phyloP scores from a whole-genome alignment of 2,329 filamentous ascomycete species.

The Cercospora citrullina region DNA sequence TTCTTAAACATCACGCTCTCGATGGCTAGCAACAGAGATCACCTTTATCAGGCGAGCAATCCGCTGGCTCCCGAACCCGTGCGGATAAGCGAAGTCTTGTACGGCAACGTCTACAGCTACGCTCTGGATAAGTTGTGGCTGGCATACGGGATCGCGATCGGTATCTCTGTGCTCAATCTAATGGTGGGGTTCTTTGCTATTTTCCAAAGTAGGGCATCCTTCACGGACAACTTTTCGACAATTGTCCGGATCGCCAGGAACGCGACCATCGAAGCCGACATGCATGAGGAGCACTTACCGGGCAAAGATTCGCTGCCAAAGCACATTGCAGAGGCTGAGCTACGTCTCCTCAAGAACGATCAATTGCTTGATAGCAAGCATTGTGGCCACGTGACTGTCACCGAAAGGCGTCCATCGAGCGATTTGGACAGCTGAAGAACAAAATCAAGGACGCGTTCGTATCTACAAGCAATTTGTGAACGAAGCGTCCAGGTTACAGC shows the following conservation, averaged over 20 bases:
- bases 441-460: not conserved
- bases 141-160: slow-evolving; percentile 24
- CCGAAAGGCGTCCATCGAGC: not conserved
- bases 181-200: slow-evolving; percentile 18
- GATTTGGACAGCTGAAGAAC: not conserved
- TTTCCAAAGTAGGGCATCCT: slow-evolving; percentile 18
- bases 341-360: not conserved
- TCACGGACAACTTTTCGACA: slow-evolving; percentile 28
- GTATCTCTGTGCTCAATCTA: slow-evolving; percentile 14
- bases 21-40: slow-evolving; percentile 17
- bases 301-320: slow-evolving; percentile 19
- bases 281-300: slow-evolving; percentile 10
- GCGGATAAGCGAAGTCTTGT: slow-evolving; percentile 12
- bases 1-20: slow-evolving; percentile 27
- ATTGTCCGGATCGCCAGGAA: slow-evolving; percentile 19
- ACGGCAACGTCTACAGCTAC: slow-evolving; percentile 26
- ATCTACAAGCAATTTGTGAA: not conserved
- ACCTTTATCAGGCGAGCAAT: slow-evolving; percentile 7
- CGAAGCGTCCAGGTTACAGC: not conserved
- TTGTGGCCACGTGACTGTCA: not conserved
- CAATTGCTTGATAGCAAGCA: not conserved
- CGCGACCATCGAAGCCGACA: slow-evolving; percentile 10
- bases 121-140: slow-evolving; percentile 21
- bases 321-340: slow-evolving; percentile 12
- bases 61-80: slow-evolving; percentile 12